These are phyloP conservation scores for Postia placenta DNA, from an alignment of 768 basidiomycete species.

Conservation along the genomic window DNA sequence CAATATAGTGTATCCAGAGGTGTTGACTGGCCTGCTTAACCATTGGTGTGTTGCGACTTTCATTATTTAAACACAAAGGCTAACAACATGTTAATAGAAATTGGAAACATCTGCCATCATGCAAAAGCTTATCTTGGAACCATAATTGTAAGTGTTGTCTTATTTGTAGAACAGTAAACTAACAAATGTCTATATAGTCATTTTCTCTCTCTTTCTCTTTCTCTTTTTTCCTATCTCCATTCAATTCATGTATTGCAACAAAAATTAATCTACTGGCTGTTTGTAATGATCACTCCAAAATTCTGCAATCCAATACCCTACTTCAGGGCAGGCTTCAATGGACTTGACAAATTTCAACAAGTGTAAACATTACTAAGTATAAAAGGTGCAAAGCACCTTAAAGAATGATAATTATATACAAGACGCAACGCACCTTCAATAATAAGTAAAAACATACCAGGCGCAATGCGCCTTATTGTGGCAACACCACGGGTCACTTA, in stretches of 20 bases:
- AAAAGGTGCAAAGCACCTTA: no score
- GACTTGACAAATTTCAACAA: no score
- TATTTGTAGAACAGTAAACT: neutral
- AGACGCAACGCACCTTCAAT: no score
- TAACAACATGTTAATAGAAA: neutral
- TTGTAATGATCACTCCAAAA: neutral
- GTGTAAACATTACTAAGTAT: no score
- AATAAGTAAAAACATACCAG: no score
- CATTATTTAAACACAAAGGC: neutral
- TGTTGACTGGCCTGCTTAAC: neutral
- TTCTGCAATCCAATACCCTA: neutral
- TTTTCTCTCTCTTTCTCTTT: neutral
- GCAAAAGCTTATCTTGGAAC: neutral
- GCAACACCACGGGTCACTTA: no score
- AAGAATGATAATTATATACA: no score
- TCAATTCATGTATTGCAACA: neutral
- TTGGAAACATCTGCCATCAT: neutral
- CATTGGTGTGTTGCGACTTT: neutral
- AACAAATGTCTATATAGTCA: neutral
- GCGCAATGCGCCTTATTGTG: no score
- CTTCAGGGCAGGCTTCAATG: neutral
- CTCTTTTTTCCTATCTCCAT: neutral
- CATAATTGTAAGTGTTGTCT: neutral
- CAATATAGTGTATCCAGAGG: conserved; percentile 5
- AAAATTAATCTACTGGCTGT: neutral